These are phyloP conservation scores for Wickerhamiella domercqiae DNA, from an alignment of 805 yeast genomes.

Conservation along the genomic window DNA sequence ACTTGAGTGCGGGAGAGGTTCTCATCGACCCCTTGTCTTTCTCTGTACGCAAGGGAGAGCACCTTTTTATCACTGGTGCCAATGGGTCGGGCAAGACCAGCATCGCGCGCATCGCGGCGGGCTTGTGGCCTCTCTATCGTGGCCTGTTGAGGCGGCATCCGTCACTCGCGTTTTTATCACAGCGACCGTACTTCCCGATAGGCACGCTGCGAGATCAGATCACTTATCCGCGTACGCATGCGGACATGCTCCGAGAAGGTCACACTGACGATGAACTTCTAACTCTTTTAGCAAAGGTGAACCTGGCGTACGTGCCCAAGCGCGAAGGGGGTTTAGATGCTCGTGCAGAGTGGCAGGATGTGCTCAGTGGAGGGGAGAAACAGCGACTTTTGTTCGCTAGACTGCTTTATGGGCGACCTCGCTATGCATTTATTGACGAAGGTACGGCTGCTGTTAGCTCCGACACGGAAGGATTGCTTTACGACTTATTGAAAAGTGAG, in stretches of 20 bases:
- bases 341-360: conserved; percentile 66
- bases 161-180: conserved; percentile 60
- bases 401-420: conserved; percentile 61
- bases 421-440: conserved; percentile 75
- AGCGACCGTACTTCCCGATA: conserved; percentile 61
- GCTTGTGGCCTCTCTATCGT: conserved; percentile 77
- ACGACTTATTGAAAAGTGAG: conserved; percentile 54
- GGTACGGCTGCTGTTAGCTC: conserved; percentile 86
- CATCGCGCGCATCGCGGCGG: conserved; percentile 67
- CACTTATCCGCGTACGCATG: conserved; percentile 68
- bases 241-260: conserved; percentile 50
- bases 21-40: conserved; percentile 50
- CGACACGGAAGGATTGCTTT: conserved; percentile 77
- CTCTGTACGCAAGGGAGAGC: conserved; percentile 46
- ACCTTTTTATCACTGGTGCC: conserved; percentile 66
- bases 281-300: conserved; percentile 56
- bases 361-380: conserved; percentile 92
- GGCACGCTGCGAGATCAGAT: conserved; percentile 86
- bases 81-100: conserved; percentile 88
- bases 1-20: conserved; percentile 32
- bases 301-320: conserved; percentile 60
- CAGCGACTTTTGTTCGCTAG: conserved; percentile 84
- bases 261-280: conserved; percentile 53
- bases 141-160: conserved; percentile 70
- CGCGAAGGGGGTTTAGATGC: conserved; percentile 40